Percentiles rank a stretch among this genome's conserved stretches.
Evolutionary conservation across 2,329 filamentous ascomycete genomes (phyloP).

Genomic region (Phyllosticta paracitricarpa): DNA sequence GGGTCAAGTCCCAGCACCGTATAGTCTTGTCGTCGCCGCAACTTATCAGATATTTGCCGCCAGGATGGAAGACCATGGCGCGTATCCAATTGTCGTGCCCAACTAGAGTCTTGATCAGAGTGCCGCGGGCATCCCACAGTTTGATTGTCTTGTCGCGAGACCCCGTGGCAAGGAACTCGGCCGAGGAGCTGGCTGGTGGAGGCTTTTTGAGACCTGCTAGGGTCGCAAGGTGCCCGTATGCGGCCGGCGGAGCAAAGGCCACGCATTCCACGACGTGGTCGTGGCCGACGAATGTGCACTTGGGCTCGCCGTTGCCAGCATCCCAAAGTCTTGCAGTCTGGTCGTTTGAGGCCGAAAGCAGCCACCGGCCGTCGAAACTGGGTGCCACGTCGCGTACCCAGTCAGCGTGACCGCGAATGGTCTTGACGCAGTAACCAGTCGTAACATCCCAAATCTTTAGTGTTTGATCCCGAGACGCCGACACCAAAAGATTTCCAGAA

Average conservation of each 20-base stretch:
- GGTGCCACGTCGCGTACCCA: slow-evolving; percentile 89
- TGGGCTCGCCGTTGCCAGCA: slow-evolving; percentile 62
- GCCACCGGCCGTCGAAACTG: slow-evolving; percentile 71
- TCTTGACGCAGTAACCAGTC: slow-evolving; percentile 86
- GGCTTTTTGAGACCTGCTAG: slow-evolving; percentile 77
- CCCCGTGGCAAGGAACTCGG: slow-evolving; percentile 84
- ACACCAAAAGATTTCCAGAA: slow-evolving; percentile 78
- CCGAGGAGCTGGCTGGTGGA: slow-evolving; percentile 61
- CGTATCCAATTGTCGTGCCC: slow-evolving; percentile 96
- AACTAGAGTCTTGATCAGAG: slow-evolving; percentile 69
- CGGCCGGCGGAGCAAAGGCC: slow-evolving; percentile 67
- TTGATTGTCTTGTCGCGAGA: slow-evolving; percentile 84
- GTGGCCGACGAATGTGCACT: slow-evolving; percentile 72
- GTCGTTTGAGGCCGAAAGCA: slow-evolving; percentile 76
- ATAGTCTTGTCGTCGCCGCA: slow-evolving; percentile 86
- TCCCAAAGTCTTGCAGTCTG: slow-evolving; percentile 80
- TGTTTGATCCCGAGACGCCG: slow-evolving; percentile 74
- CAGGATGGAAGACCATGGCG: slow-evolving; percentile 77
- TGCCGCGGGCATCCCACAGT: slow-evolving; percentile 79
- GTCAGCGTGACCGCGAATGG: slow-evolving; percentile 72
- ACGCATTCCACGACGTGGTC: slow-evolving; percentile 83
- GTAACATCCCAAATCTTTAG: slow-evolving; percentile 87
- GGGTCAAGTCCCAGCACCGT: slow-evolving; percentile 84
- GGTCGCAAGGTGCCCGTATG: slow-evolving; percentile 66
- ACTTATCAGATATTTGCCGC: slow-evolving; percentile 80